A percentile compares a stretch with the other conserved stretches of the same genome.
Conservation (phyloP, 2,329 filamentous ascomycete genomes). For the Sporothrix schenckii region DNA sequence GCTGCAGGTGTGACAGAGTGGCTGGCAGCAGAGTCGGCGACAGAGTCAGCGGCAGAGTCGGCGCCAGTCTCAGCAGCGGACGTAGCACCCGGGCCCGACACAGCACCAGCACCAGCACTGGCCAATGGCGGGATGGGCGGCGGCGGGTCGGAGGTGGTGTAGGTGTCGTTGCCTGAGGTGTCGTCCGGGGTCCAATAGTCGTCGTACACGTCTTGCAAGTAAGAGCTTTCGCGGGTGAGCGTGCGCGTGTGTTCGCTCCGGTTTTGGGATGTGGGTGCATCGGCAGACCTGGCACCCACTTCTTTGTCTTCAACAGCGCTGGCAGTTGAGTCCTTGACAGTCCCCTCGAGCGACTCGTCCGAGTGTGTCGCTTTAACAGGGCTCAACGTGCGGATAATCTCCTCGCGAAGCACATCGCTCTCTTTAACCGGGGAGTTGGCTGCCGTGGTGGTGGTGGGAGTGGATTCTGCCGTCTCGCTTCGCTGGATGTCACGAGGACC, state of each 20-base stretch:
- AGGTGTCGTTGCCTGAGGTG: slow-evolving; percentile 34
- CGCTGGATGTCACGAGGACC: slow-evolving; percentile 44
- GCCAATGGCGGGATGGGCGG: slow-evolving; percentile 23
- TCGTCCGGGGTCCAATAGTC: slow-evolving; percentile 64
- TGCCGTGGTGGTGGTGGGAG: slow-evolving; percentile 2
- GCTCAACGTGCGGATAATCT: slow-evolving; percentile 72
- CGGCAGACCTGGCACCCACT: slow-evolving; percentile 30
- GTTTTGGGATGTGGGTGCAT: background rate
- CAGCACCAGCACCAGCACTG: background rate
- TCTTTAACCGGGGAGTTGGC: slow-evolving; percentile 63
- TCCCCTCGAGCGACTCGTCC: slow-evolving; percentile 14
- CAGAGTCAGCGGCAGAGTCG: background rate
- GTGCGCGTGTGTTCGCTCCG: slow-evolving; percentile 13
- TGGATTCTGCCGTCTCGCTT: slow-evolving; percentile 52
- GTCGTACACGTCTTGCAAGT: slow-evolving; percentile 67
- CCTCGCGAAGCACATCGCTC: slow-evolving; percentile 70
- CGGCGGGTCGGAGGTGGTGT: slow-evolving; percentile 11
- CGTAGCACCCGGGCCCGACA: background rate
- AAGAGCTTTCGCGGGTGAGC: slow-evolving; percentile 58
- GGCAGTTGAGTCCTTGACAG: background rate
- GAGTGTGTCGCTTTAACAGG: slow-evolving; percentile 46
- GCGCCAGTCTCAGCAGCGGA: background rate
- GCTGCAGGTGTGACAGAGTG: background rate
- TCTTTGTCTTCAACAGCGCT: slow-evolving; percentile 28
- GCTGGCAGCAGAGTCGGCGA: background rate